phyloP scores from a whole-genome alignment of 2,329 filamentous ascomycete species.

The Dothidotthia symphoricarpi region DNA sequence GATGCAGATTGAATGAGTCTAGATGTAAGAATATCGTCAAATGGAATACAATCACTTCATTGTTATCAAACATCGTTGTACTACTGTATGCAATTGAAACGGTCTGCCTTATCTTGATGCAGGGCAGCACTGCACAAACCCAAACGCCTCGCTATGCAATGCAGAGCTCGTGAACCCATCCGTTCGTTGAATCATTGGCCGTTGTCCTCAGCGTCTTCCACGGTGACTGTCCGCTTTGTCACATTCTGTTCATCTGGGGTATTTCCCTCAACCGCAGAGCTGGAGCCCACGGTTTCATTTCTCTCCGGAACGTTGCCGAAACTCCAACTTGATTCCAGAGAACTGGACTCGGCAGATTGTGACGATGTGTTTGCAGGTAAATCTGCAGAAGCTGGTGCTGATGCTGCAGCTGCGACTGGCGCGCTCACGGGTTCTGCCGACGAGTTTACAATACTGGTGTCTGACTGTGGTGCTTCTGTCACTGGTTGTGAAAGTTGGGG shows the following conservation, averaged over 20 bases:
- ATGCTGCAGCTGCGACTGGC: neutral
- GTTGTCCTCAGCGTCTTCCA: slow-evolving; percentile 36
- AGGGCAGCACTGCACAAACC: slow-evolving; percentile 3
- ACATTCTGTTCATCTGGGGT: slow-evolving; percentile 22
- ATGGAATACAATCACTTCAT: too few species aligned
- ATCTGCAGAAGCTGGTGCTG: slow-evolving; percentile 1
- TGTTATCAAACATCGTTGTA: too few species aligned
- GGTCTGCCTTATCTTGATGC: too few species aligned
- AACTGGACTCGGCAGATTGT: slow-evolving; percentile 29
- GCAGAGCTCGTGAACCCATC: slow-evolving; percentile 7
- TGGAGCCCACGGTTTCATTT: slow-evolving; percentile 28
- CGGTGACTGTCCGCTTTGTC: slow-evolving; percentile 29
- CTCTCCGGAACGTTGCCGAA: slow-evolving; percentile 32
- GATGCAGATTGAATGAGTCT: too few species aligned
- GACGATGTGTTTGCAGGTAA: slow-evolving; percentile 17
- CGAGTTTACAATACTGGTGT: slow-evolving; percentile 4
- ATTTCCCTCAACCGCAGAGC: slow-evolving; percentile 29
- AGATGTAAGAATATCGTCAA: too few species aligned
- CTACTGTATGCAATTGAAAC: too few species aligned
- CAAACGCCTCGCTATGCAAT: slow-evolving; percentile 43
- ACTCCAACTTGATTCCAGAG: slow-evolving; percentile 39
- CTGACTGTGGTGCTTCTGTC: slow-evolving; percentile 3
- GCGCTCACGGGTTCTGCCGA: too few species aligned
- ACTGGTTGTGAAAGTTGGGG: slow-evolving; percentile 8
- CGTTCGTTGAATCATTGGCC: slow-evolving; percentile 16